A percentile compares a stretch with the other conserved stretches of the same genome.
These are phyloP conservation scores for Plectosphaerella cucumerina DNA, from an alignment of 2,329 filamentous ascomycete genomes.

Conservation along the genomic window DNA sequence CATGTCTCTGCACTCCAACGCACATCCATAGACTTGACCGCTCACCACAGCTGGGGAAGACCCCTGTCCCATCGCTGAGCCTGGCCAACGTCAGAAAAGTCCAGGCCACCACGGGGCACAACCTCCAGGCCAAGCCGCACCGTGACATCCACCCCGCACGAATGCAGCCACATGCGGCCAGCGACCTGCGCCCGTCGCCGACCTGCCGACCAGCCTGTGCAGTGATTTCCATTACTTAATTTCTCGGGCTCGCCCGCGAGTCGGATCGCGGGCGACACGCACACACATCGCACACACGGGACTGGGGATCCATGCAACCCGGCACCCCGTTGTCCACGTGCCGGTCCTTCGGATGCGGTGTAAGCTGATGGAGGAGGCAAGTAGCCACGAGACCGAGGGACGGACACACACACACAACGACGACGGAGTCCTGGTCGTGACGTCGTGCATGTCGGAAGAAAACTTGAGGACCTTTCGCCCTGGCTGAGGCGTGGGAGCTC, in stretches of 20 bases:
- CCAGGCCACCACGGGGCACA: no score
- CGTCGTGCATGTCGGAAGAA: neutral
- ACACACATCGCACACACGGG: neutral
- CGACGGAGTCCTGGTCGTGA: no score
- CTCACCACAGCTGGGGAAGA: no score
- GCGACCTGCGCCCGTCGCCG: neutral
- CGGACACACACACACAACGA: no score
- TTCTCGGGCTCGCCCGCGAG: neutral
- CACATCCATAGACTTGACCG: no score
- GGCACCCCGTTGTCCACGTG: neutral
- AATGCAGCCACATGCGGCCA: neutral
- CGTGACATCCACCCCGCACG: neutral
- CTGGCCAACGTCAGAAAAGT: no score
- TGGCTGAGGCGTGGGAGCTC: neutral
- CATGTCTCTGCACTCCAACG: no score
- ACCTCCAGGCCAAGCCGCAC: no score
- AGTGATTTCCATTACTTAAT: neutral
- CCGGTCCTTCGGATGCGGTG: neutral
- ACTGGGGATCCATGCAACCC: neutral
- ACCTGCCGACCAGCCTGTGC: neutral
- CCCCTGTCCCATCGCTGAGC: no score
- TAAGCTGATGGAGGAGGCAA: slow-evolving; percentile 2
- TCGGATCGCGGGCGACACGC: no score
- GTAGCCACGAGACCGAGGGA: neutral
- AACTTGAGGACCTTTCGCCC: neutral